A percentile compares a stretch with the other conserved stretches of the same genome.
These are phyloP conservation scores for Collybiopsis confluens DNA, from an alignment of 768 basidiomycete genomes.

Conservation along the genomic window DNA sequence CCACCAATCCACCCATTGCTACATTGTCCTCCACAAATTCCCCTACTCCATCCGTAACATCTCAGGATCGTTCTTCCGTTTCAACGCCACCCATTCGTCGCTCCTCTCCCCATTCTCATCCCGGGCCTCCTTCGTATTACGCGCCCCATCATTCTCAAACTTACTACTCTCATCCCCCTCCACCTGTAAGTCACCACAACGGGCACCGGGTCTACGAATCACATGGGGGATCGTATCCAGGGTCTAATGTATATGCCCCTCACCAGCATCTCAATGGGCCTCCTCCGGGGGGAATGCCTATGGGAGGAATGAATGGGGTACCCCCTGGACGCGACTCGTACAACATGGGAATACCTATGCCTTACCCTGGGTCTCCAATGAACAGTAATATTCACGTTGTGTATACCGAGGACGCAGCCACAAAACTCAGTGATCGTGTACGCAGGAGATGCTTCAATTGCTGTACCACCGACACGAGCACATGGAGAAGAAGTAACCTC, in stretches of 20 bases:
- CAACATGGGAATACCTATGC: neutral
- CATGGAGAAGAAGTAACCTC: constrained; percentile 74
- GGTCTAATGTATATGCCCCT: neutral
- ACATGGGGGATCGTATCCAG: neutral
- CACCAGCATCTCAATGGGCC: neutral
- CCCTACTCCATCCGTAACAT: constrained; percentile 4
- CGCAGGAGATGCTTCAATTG: constrained; percentile 80
- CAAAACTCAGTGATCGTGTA: constrained; percentile 74
- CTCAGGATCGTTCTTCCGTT: constrained; percentile 6
- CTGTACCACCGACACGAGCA: constrained; percentile 79
- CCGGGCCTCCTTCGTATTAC: neutral
- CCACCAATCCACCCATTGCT: constrained; percentile 4
- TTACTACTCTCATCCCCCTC: constrained; percentile 6
- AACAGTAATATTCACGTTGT: neutral
- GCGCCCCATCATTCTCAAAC: constrained; percentile 1
- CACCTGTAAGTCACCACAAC: constrained; percentile 2
- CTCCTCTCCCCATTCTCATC: constrained; percentile 1
- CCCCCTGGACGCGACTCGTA: constrained; percentile 2
- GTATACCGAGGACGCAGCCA: constrained; percentile 52
- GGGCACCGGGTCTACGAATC: neutral
- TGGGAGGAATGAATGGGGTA: neutral
- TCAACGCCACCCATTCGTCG: constrained; percentile 7
- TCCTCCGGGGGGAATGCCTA: neutral
- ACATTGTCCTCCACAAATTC: constrained; percentile 6
- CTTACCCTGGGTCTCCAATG: neutral